These are phyloP conservation scores for Diaporthe aspalathi DNA, from an alignment of 2,329 filamentous ascomycete species.

Conservation along the genomic window DNA sequence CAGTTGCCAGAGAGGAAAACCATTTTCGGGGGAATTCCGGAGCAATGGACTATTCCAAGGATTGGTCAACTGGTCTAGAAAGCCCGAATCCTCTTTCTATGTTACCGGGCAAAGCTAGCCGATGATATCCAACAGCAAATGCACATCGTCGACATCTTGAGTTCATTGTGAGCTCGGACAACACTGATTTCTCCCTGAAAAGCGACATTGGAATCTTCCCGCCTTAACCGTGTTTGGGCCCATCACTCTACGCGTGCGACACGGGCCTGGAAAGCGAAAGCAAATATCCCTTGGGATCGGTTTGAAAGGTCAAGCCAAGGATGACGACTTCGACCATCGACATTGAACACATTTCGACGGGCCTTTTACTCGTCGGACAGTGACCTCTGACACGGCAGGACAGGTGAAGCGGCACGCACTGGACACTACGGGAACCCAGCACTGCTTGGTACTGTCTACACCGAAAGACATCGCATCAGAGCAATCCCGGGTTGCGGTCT, in stretches of 20 bases:
- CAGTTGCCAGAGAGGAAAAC: background rate
- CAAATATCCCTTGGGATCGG: background rate
- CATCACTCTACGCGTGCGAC: background rate
- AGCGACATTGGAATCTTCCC: background rate
- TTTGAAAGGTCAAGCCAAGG: background rate
- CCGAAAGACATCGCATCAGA: background rate
- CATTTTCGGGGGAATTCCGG: background rate
- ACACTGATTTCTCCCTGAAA: background rate
- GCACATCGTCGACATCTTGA: background rate
- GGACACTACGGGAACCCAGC: background rate
- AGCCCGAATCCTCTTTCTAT: background rate
- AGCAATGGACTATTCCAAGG: background rate
- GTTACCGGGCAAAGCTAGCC: background rate
- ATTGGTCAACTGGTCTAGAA: constrained; percentile 2
- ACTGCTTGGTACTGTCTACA: background rate
- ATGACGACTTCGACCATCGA: background rate
- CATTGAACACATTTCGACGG: background rate
- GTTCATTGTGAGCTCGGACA: background rate
- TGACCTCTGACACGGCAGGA: background rate
- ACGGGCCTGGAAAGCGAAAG: background rate
- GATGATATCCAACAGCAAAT: background rate
- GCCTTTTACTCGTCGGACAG: background rate
- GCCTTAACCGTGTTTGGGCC: background rate
- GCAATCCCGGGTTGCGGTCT: background rate
- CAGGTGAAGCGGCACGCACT: background rate